Evolutionary conservation across 2,329 filamentous ascomycete genomes (phyloP), one percentile per base, ranked within the genome.

Genomic region (Fusarium tricinctum): DNA sequence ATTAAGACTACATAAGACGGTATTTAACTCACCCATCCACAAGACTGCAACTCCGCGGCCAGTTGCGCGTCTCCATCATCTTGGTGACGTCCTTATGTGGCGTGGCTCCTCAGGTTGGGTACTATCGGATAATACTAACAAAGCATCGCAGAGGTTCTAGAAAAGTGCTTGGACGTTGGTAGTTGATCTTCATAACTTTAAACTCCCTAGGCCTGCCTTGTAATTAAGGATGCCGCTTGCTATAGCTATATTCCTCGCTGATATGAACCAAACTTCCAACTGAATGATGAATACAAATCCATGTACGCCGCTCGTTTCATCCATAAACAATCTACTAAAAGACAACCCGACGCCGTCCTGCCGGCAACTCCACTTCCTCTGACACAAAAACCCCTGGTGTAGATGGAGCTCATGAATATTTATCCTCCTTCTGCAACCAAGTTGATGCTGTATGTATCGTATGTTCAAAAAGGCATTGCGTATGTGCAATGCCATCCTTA

Each of bases 401-500:
- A 50, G 58, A 58, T 54, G 56, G 53, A 48, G 42, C 48, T 42
- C 55, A 23, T 39, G 54, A 28, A 44, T 43, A 22, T 35, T 43
- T 38, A 33, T 57, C 43, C 39, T 32, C 45, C n/a, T 32, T 48
- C 40, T 23, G 39, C 42, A 38, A 40, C 26, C 20, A 59, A 57
- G 42, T 40, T 33, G 47, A 58, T 49, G 47, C 12, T 59, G 62
- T 45, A 47, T 63, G 45, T 43, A 47, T 45, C 30, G n/a, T 60
- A 43, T 59, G 53, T 47, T 44, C 53, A 45, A 64, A 43, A 45
- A 53, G 26, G 53, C 38, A 61, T 63, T 63, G 23, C 38, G 47
- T 48, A 35, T 38, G 42, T 44, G 48, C 14, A 49, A 42, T 69
- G 47, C 44, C 40, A 38, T 43, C 46, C 47, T 73, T 63, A 78